These are phyloP conservation scores for Albophoma yamanashiensis DNA, from an alignment of 2,329 filamentous ascomycete species.

Conservation along the genomic window DNA sequence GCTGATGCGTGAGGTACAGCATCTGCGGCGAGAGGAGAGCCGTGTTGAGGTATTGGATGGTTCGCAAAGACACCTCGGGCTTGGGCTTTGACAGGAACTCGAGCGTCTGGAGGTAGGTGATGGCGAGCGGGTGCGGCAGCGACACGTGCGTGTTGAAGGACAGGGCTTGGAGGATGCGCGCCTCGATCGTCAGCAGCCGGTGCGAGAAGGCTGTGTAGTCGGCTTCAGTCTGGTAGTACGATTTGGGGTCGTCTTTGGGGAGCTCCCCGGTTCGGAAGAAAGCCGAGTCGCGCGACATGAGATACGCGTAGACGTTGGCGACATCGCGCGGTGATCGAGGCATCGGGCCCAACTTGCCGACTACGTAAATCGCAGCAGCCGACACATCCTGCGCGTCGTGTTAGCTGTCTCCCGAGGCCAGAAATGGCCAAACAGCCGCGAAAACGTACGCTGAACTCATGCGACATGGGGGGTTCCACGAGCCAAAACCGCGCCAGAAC, in stretches of 20 bases:
- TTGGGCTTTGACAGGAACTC: constrained; percentile 46
- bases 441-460: constrained; percentile 43
- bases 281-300: constrained; percentile 52
- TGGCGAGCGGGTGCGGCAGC: constrained; percentile 73
- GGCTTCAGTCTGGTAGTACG: constrained; percentile 63
- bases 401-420: background rate
- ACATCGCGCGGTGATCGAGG: constrained; percentile 71
- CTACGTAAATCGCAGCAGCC: constrained; percentile 70
- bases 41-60: constrained; percentile 74
- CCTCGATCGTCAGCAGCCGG: constrained; percentile 63
- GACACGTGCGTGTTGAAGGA: constrained; percentile 79
- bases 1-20: constrained; percentile 87
- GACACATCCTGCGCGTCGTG: constrained; percentile 55
- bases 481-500: constrained; percentile 75
- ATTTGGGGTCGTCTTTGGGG: constrained; percentile 30
- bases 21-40: constrained; percentile 79
- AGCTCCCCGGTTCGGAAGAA: constrained; percentile 33
- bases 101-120: constrained; percentile 88
- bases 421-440: too few species aligned
- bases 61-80: constrained; percentile 48
- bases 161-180: constrained; percentile 62
- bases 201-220: constrained; percentile 55
- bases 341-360: constrained; percentile 69
- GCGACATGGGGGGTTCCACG: constrained; percentile 39
- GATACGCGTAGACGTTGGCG: constrained; percentile 75